Base-by-base conservation (phyloP, 75 land plant genomes). In the Cryptomeria japonica region DNA sequence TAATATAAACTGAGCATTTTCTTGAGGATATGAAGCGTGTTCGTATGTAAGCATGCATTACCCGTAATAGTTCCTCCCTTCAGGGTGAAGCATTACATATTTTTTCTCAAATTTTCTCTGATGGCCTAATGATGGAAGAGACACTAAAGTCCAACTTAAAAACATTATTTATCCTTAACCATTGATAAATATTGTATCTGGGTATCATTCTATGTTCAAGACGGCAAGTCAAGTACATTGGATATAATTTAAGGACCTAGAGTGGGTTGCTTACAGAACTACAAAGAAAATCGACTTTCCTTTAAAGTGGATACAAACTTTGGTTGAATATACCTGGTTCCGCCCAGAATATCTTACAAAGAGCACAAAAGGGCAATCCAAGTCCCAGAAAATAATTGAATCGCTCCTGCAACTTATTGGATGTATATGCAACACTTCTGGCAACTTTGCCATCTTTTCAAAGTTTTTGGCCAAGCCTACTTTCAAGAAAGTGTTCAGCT, bases 351-450 rank as follows among this genome's bases (percentile, higher is more conserved):
- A 94, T n/a, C n/a, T n/a, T n/a, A n/a, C n/a, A n/a, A n/a, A n/a
- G n/a, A n/a, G n/a, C n/a, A n/a, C n/a, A n/a, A 16, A 47, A 53
- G 61, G 90, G 88, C 37, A 94, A 47, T 49, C 95, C 95, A 70
- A 89, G 87, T 8, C 91, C 83, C 55, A 93, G 87, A 9, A 94
- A 38, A 84, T 87, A 93, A 80, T 92, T 91, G 77, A 93, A 92
- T 87, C 94, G 89, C 85, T 93, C 93, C 70, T 94, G 93, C 51
- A 94, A 84, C 61, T 88, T 84, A n/a, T n/a, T n/a, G n/a, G n/a
- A n/a, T n/a, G n/a, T n/a, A n/a, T n/a, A n/a, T n/a, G n/a, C n/a
- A n/a, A 34, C 38, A 88, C 72, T 34, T 46, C 83, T 90, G 68
- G 73, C 72, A 31, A 93, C 92, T 64, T 72, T 75, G 56, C 64